A percentile compares a stretch with the other conserved stretches of the same genome.
phyloP scores from a whole-genome alignment of 768 basidiomycete genomes.

The Auriculariales sp. region DNA sequence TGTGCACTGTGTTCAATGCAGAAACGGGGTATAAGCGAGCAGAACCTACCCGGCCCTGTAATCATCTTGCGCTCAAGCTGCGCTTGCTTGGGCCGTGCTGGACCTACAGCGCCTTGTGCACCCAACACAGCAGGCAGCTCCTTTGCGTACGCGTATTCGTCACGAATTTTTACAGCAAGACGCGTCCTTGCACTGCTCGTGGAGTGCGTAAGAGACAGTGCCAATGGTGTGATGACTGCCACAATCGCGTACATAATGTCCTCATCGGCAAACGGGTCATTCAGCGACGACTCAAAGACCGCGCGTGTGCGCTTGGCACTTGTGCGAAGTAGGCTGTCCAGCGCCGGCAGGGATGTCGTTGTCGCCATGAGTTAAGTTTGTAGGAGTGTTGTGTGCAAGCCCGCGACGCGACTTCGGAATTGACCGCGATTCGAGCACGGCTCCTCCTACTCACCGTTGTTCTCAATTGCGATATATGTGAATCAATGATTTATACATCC shows the following conservation, averaged over 20 bases:
- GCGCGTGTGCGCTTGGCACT: conserved; percentile 61
- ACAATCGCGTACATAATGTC: conserved; percentile 42
- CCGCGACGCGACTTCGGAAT: too few species aligned
- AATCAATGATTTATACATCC: too few species aligned
- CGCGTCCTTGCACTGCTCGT: conserved; percentile 54
- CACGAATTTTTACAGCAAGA: conserved; percentile 70
- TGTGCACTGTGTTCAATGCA: conserved; percentile 15
- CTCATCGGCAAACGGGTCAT: conserved; percentile 47
- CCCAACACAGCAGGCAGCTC: conserved; percentile 70
- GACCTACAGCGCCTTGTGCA: conserved; percentile 65
- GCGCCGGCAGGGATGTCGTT: conserved; percentile 34
- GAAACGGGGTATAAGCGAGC: background rate
- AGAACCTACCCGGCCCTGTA: conserved; percentile 49
- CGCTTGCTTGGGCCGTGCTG: conserved; percentile 57
- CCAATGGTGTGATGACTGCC: background rate
- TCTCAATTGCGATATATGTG: too few species aligned
- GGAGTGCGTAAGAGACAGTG: background rate
- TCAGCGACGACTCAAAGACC: conserved; percentile 51
- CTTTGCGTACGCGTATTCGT: conserved; percentile 81
- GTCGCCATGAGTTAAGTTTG: background rate
- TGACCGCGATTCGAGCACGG: too few species aligned
- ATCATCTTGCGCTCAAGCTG: conserved; percentile 40
- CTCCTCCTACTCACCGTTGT: too few species aligned
- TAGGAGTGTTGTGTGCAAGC: too few species aligned
- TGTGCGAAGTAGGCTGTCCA: conserved; percentile 47